Conservation (phyloP, 2,329 filamentous ascomycete genomes). For the Hypoxylon sp. region DNA sequence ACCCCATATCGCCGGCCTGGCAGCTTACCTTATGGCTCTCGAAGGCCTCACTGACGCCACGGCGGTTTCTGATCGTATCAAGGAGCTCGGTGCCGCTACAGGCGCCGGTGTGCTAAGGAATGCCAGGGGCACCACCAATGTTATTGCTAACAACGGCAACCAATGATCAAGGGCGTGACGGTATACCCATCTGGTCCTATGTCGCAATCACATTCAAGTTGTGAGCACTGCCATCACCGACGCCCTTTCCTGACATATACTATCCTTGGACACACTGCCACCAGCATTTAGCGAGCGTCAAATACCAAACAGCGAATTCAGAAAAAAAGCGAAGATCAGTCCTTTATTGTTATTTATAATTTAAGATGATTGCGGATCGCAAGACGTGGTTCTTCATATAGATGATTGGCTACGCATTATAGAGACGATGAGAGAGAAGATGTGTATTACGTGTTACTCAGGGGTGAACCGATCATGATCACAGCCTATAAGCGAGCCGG, state of each 20-base stretch:
- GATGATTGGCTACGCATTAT: constrained; percentile 31
- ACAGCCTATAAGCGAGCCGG: constrained; percentile 7
- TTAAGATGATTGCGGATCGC: constrained; percentile 6
- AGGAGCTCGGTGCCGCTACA: constrained; percentile 65
- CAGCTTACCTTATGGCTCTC: constrained; percentile 75
- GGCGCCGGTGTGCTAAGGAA: constrained; percentile 63
- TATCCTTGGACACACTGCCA: constrained; percentile 8
- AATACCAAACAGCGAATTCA: constrained; percentile 29
- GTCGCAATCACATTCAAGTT: background rate
- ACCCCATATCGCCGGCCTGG: constrained; percentile 77
- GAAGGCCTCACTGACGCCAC: constrained; percentile 64
- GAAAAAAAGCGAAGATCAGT: constrained; percentile 20
- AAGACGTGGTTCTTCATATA: constrained; percentile 27
- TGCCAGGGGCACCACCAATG: constrained; percentile 61
- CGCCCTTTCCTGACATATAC: constrained; percentile 22
- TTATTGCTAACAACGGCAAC: constrained; percentile 72
- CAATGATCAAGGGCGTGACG: constrained; percentile 24
- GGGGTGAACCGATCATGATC: constrained; percentile 17
- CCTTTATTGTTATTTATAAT: constrained; percentile 27
- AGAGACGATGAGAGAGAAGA: constrained; percentile 27
- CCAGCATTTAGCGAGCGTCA: constrained; percentile 29
- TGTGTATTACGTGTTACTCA: constrained; percentile 9
- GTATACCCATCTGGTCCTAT: background rate
- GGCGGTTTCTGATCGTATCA: constrained; percentile 65
- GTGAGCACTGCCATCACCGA: constrained; percentile 2